Evolutionary conservation across 1,284 basidiomycete genomes (phyloP).

Genomic region (Apiotrichum brassicae): DNA sequence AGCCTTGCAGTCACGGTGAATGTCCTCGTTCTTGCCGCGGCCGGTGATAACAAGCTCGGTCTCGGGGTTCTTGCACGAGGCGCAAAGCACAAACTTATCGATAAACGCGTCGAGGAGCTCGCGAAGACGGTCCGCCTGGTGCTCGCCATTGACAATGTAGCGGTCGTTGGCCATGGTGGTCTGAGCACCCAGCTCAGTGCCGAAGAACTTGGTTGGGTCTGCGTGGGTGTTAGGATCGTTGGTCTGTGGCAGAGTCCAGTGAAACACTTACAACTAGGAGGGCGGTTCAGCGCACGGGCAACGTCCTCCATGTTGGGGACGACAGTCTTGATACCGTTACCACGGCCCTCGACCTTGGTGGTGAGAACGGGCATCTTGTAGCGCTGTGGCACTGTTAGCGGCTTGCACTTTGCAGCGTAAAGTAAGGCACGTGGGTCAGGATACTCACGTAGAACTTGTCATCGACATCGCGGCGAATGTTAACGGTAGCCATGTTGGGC

Average conservation of each 20-base stretch:
- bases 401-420: slow-evolving; percentile 1
- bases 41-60: slow-evolving; percentile 85
- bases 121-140: slow-evolving; percentile 83
- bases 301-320: slow-evolving; percentile 98
- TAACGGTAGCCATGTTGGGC: slow-evolving; percentile 70
- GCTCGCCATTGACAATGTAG: slow-evolving; percentile 98
- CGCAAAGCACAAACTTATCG: slow-evolving; percentile 96
- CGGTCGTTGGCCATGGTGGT: slow-evolving; percentile 93
- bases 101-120: slow-evolving; percentile 97
- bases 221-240: slow-evolving; percentile 10
- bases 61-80: slow-evolving; percentile 98
- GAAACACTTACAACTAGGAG: slow-evolving; percentile 61
- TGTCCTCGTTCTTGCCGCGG: slow-evolving; percentile 66
- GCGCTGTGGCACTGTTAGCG: slow-evolving; percentile 30
- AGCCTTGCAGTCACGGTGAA: slow-evolving; percentile 96
- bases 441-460: slow-evolving; percentile 53
- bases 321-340: slow-evolving; percentile 99
- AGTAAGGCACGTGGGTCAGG: background rate
- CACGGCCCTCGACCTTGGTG: slow-evolving; percentile 98
- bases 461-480: slow-evolving; percentile 98
- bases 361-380: slow-evolving; percentile 82
- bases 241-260: background rate
- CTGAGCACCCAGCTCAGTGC: slow-evolving; percentile 96
- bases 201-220: slow-evolving; percentile 99
- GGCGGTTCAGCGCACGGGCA: slow-evolving; percentile 87